A percentile compares a stretch with the other conserved stretches of the same genome.
These are phyloP conservation scores for Symbiodinium pilosum DNA, from an alignment of 73 alveolate genomes.

Conservation along the genomic window DNA sequence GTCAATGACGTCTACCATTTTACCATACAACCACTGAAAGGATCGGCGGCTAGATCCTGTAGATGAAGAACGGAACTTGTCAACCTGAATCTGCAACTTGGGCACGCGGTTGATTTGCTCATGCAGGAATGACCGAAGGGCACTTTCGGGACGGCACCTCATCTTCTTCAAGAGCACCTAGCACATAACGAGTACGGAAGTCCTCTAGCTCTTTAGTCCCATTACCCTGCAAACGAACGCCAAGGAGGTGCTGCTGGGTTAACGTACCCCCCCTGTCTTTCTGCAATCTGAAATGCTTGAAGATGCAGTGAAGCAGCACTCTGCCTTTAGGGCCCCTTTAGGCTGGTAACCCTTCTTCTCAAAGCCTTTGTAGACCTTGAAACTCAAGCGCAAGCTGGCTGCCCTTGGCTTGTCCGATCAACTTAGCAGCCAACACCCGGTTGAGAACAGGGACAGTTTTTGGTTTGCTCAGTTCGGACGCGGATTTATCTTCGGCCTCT, in stretches of 20 bases:
- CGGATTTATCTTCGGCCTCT: background rate
- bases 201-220: slow-evolving; percentile 28
- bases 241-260: slow-evolving; percentile 52
- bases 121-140: slow-evolving; percentile 17
- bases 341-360: background rate
- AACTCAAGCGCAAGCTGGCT: slow-evolving; percentile 16
- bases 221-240: background rate
- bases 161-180: background rate
- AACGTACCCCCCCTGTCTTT: slow-evolving; percentile 26
- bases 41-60: background rate
- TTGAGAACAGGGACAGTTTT: background rate
- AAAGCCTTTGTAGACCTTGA: slow-evolving; percentile 3
- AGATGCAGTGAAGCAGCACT: background rate
- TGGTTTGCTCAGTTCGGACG: background rate
- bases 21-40: slow-evolving; percentile 26
- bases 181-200: slow-evolving; percentile 2
- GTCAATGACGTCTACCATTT: slow-evolving; percentile 13
- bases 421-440: slow-evolving; percentile 3
- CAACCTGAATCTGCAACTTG: background rate
- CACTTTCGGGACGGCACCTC: background rate
- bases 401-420: slow-evolving; percentile 38
- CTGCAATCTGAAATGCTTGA: background rate
- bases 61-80: background rate
- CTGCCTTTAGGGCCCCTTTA: slow-evolving; percentile 23
- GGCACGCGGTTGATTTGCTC: slow-evolving; percentile 31